These are phyloP conservation scores for Cercophora samala DNA, from an alignment of 495 filamentous ascomycete species.

Conservation along the genomic window DNA sequence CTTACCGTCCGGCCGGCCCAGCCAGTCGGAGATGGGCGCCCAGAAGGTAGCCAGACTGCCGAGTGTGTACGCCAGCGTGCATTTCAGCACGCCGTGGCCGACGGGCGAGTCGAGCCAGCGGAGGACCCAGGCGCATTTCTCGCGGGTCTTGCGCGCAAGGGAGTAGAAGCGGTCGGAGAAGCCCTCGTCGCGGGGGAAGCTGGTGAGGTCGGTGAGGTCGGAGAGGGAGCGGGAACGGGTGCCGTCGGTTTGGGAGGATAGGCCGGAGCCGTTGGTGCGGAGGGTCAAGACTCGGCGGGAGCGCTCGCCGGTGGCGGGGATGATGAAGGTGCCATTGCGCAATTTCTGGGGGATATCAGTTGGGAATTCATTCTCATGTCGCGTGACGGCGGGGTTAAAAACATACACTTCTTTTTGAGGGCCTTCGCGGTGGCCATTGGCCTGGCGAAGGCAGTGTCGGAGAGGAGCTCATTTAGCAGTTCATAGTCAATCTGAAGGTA, in stretches of 20 bases:
- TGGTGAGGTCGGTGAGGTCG: not conserved
- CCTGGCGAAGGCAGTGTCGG: slow-evolving; percentile 24
- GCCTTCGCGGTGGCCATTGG: slow-evolving; percentile 35
- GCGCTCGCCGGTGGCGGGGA: slow-evolving; percentile 59
- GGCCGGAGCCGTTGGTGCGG: slow-evolving; percentile 30
- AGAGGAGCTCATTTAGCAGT: slow-evolving; percentile 32
- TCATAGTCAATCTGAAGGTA: slow-evolving; percentile 4
- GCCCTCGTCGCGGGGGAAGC: slow-evolving; percentile 24
- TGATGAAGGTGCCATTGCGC: slow-evolving; percentile 59
- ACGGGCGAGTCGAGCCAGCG: slow-evolving; percentile 49
- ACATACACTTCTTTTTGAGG: slow-evolving; percentile 39
- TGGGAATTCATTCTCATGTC: not conserved
- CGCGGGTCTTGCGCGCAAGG: slow-evolving; percentile 30
- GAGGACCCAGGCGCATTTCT: slow-evolving; percentile 28
- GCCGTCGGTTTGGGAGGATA: slow-evolving; percentile 29
- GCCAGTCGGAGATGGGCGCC: slow-evolving; percentile 61
- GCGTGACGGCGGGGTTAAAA: not conserved
- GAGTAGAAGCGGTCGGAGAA: slow-evolving; percentile 29
- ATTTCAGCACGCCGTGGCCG: slow-evolving; percentile 81
- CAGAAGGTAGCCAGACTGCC: slow-evolving; percentile 87
- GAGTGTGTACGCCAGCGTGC: slow-evolving; percentile 85
- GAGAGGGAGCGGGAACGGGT: slow-evolving; percentile 17
- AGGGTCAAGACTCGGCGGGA: slow-evolving; percentile 56
- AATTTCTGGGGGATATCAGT: slow-evolving; percentile 43
- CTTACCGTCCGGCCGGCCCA: slow-evolving; percentile 90